Percentiles rank a stretch among this genome's conserved stretches.
phyloP scores from a whole-genome alignment of 169 alveolate genomes.

The Besnoitia besnoiti region DNA sequence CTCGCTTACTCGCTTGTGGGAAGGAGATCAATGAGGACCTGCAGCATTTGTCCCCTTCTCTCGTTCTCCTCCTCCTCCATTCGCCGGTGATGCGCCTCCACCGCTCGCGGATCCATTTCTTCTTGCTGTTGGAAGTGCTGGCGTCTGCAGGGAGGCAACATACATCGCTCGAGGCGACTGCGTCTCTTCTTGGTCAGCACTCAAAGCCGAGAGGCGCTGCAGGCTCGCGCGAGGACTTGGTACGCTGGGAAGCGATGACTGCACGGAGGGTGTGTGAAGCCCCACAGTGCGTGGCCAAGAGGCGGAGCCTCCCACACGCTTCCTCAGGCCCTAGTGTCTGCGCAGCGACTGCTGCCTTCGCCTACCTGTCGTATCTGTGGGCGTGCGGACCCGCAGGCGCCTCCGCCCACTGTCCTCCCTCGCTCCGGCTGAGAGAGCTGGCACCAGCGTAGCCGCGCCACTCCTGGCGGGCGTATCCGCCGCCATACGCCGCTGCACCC shows the following conservation, averaged over 20 bases:
- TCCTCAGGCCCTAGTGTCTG: no score
- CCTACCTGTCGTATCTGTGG: neutral
- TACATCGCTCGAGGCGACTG: no score
- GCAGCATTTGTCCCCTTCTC: conserved; percentile 1
- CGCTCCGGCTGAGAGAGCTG: neutral
- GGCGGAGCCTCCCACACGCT: no score
- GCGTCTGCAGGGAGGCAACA: no score
- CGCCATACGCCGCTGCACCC: no score
- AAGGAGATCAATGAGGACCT: conserved; percentile 34
- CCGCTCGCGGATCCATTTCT: neutral
- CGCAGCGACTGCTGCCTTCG: no score
- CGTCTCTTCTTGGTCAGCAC: no score
- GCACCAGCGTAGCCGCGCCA: neutral
- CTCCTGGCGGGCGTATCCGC: neutral
- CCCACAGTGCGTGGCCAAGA: no score
- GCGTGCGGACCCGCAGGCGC: neutral
- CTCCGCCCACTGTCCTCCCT: neutral
- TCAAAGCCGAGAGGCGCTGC: no score
- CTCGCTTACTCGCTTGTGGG: conserved; percentile 23
- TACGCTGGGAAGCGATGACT: no score
- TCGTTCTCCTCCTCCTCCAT: conserved; percentile 14
- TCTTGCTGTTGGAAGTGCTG: neutral
- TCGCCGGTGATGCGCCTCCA: conserved; percentile 4
- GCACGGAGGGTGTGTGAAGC: no score
- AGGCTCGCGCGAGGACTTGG: no score